Conservation (phyloP, 352 stramenopile species). For the Pythium diclinum region DNA sequence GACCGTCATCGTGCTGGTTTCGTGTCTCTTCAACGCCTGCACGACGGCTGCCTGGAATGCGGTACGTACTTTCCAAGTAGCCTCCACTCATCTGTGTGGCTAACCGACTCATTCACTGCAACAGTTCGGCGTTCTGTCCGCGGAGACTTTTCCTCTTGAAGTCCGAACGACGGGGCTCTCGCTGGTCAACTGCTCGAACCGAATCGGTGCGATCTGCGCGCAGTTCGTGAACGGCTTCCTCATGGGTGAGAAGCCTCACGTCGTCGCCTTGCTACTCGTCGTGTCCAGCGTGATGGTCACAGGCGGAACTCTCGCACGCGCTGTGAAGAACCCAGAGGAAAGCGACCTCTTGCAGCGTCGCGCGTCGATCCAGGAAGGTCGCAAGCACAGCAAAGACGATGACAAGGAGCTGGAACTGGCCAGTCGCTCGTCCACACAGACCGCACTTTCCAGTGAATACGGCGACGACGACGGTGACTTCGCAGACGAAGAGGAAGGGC, state of each 20-base stretch:
- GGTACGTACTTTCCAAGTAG: slow-evolving; percentile 27
- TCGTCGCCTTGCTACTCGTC: slow-evolving; percentile 74
- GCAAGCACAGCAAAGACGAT: background rate
- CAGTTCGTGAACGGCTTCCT: slow-evolving; percentile 91
- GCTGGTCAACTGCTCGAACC: slow-evolving; percentile 84
- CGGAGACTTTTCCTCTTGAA: slow-evolving; percentile 86
- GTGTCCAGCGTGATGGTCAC: slow-evolving; percentile 71
- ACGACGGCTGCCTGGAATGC: slow-evolving; percentile 90
- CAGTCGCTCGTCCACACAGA: slow-evolving; percentile 18
- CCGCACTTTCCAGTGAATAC: slow-evolving; percentile 19
- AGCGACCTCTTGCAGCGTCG: slow-evolving; percentile 22
- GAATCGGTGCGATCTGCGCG: slow-evolving; percentile 86
- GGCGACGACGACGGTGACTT: slow-evolving; percentile 21
- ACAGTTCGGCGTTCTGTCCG: slow-evolving; percentile 87
- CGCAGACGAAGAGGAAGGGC: slow-evolving; percentile 15
- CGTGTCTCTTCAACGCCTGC: slow-evolving; percentile 91
- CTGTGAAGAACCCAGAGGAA: slow-evolving; percentile 30
- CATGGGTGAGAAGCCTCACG: slow-evolving; percentile 68
- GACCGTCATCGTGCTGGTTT: slow-evolving; percentile 79
- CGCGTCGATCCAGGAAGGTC: slow-evolving; percentile 3
- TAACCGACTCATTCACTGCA: background rate
- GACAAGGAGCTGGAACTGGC: slow-evolving; percentile 13
- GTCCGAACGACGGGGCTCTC: slow-evolving; percentile 89
- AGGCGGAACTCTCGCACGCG: slow-evolving; percentile 49
- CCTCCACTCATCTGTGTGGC: background rate